These are phyloP conservation scores for Aspergillus viridinutans DNA, from an alignment of 2,329 filamentous ascomycete species.

Conservation along the genomic window DNA sequence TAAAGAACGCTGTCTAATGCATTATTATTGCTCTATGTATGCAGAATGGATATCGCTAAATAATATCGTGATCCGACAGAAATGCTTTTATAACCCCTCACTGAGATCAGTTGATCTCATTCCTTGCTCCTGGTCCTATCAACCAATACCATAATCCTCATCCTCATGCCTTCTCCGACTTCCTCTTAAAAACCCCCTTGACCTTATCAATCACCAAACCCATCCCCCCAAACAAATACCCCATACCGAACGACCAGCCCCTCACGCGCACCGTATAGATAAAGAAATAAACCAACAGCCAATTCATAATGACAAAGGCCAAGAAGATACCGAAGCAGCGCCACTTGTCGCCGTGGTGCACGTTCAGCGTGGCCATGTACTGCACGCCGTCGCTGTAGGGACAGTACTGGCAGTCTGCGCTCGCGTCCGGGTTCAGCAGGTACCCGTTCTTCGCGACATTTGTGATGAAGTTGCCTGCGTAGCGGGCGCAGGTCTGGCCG, in stretches of 20 bases:
- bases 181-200: constrained; percentile 23
- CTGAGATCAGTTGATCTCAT: neutral
- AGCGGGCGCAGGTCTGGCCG: constrained; percentile 60
- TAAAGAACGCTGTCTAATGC: neutral
- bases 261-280: constrained; percentile 68
- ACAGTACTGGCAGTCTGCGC: constrained; percentile 64
- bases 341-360: constrained; percentile 62
- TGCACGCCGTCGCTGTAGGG: constrained; percentile 61
- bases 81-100: neutral
- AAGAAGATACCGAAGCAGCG: constrained; percentile 68
- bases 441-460: constrained; percentile 53
- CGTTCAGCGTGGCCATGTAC: constrained; percentile 60
- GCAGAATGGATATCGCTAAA: neutral
- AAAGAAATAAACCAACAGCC: constrained; percentile 70
- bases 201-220: constrained; percentile 38
- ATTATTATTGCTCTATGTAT: constrained; percentile 13
- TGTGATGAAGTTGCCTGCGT: constrained; percentile 58
- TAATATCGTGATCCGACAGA: neutral
- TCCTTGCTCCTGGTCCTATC: neutral
- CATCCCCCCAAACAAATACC: constrained; percentile 49
- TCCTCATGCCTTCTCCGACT: constrained; percentile 17
- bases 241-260: constrained; percentile 67
- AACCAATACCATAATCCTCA: neutral
- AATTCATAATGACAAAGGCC: constrained; percentile 67
- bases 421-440: constrained; percentile 59